Conservation (phyloP, 2,329 filamentous ascomycete genomes). For the Samsoniella hepiali region DNA sequence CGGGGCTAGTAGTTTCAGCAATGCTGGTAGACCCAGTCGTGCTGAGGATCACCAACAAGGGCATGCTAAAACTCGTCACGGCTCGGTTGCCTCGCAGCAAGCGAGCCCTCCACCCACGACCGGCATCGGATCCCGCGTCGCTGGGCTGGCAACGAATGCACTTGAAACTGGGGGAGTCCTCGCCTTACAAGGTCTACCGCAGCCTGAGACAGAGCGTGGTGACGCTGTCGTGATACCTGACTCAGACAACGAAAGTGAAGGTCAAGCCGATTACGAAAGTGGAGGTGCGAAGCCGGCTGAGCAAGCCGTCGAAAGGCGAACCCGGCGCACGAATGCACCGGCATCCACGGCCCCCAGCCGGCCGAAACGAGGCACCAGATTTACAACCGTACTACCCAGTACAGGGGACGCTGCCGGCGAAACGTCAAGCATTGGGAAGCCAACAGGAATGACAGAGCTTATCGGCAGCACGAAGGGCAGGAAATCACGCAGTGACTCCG, state of each 20-base stretch:
- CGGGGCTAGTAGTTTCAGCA: background rate
- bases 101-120: background rate
- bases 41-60: background rate
- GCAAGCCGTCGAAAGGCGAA: background rate
- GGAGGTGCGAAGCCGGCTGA: background rate
- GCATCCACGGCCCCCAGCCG: too few relatives aligned
- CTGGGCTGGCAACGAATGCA: background rate
- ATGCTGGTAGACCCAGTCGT: background rate
- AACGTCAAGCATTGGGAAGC: too few relatives aligned
- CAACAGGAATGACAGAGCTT: too few relatives aligned
- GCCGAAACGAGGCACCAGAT: too few relatives aligned
- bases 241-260: background rate
- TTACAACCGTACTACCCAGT: too few relatives aligned
- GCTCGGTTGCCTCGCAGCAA: background rate
- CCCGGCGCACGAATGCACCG: too few relatives aligned
- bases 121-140: background rate
- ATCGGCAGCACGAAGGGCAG: too few relatives aligned
- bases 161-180: background rate
- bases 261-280: background rate
- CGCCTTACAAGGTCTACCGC: background rate
- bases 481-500: too few relatives aligned
- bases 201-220: background rate
- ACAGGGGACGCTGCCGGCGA: too few relatives aligned
- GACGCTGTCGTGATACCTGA: background rate
- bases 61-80: background rate